Evolutionary conservation across 768 basidiomycete species (phyloP).

Genomic region (Agaricus sinodeliciosus): DNA sequence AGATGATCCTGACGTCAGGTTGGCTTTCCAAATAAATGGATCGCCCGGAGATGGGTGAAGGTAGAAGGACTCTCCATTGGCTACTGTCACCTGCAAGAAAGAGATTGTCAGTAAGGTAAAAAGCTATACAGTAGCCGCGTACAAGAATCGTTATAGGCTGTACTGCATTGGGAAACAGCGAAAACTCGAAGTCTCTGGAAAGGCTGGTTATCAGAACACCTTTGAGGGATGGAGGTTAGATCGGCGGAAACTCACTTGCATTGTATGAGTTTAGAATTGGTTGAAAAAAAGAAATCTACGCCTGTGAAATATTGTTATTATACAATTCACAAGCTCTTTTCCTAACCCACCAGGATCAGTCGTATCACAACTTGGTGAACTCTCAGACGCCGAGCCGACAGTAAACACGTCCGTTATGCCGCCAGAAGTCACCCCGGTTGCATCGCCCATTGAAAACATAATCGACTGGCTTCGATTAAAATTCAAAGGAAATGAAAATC

Average conservation of each 20-base stretch:
- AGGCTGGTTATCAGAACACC: background rate
- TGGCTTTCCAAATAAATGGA: constrained; percentile 19
- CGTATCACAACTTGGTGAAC: constrained; percentile 16
- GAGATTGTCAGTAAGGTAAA: background rate
- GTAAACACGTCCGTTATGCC: constrained; percentile 17
- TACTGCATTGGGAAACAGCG: constrained; percentile 15
- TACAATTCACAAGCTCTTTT: background rate
- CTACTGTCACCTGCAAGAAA: constrained; percentile 17
- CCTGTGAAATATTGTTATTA: constrained; percentile 9
- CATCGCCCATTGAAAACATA: constrained; percentile 22
- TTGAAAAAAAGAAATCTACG: constrained; percentile 21
- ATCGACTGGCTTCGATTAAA: constrained; percentile 11
- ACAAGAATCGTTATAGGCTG: constrained; percentile 22
- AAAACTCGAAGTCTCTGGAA: constrained; percentile 20
- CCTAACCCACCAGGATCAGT: constrained; percentile 18
- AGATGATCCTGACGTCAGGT: constrained; percentile 19
- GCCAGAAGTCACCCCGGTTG: constrained; percentile 19
- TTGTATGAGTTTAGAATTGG: constrained; percentile 18
- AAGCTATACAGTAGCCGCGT: constrained; percentile 1
- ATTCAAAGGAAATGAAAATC: constrained; percentile 14
- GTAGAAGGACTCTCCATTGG: constrained; percentile 18
- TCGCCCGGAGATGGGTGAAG: constrained; percentile 15
- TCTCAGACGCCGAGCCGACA: constrained; percentile 15
- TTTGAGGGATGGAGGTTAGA: background rate
- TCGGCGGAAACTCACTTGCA: constrained; percentile 19